phyloP scores from a whole-genome alignment of 208 protist genomes.

The Trypanosoma rangeli region DNA sequence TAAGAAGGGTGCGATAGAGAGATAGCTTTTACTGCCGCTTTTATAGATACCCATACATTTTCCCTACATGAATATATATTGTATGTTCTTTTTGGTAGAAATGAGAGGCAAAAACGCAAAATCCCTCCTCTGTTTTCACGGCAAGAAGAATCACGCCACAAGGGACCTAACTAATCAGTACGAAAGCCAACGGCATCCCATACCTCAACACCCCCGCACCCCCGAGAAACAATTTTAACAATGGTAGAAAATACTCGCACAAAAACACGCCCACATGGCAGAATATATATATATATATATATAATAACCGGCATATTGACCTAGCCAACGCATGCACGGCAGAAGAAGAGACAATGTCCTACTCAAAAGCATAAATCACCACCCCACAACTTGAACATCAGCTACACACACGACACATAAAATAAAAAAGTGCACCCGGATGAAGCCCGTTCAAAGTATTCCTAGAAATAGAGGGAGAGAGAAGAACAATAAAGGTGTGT shows the following conservation, averaged over 20 bases:
- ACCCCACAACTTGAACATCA: not conserved
- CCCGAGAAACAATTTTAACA: not conserved
- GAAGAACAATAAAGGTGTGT: too few species aligned
- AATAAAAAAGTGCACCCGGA: constrained; percentile 2
- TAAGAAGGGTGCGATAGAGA: constrained; percentile 73
- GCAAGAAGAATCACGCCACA: too few species aligned
- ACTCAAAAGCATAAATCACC: too few species aligned
- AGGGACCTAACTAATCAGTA: not conserved
- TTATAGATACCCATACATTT: constrained; percentile 39
- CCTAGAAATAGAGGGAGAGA: too few species aligned
- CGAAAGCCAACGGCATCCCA: not conserved
- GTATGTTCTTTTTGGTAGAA: too few species aligned
- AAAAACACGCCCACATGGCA: too few species aligned
- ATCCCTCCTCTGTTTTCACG: too few species aligned
- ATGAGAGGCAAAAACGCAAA: too few species aligned
- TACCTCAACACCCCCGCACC: not conserved
- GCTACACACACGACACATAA: constrained; percentile 3
- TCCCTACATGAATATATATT: not conserved
- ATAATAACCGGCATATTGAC: too few species aligned
- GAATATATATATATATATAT: too few species aligned
- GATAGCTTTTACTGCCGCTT: constrained; percentile 64
- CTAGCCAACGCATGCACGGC: too few species aligned
- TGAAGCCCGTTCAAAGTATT: constrained; percentile 3
- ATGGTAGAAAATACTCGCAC: not conserved
- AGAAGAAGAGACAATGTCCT: too few species aligned